A percentile compares a stretch with the other conserved stretches of the same genome.
Conservation (phyloP, 148 eudicot species). For the Drosera capensis region DNA sequence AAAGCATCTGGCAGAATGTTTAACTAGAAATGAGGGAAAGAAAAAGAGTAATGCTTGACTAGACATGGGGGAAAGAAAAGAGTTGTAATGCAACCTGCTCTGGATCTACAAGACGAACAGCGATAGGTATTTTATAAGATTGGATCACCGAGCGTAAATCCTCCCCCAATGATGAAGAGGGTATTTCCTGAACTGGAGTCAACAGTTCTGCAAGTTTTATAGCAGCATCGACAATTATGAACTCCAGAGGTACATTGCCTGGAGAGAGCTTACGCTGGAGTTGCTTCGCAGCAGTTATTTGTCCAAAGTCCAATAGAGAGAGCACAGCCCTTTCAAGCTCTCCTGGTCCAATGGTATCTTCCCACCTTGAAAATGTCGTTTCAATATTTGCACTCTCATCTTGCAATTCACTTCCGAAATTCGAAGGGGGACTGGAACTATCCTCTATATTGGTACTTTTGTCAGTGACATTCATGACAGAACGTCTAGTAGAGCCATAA, state of each 20-base stretch:
- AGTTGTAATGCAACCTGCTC: constrained; percentile 35
- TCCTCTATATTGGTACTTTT: constrained; percentile 43
- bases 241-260: constrained; percentile 47
- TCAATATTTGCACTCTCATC: constrained; percentile 49
- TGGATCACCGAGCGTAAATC: constrained; percentile 50
- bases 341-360: constrained; percentile 79
- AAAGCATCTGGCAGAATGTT: too few species aligned
- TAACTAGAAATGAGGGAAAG: too few species aligned
- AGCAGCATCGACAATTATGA: constrained; percentile 56
- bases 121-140: constrained; percentile 34
- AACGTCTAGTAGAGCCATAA: constrained; percentile 35
- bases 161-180: constrained; percentile 47
- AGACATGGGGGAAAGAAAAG: too few species aligned
- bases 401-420: constrained; percentile 28
- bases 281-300: constrained; percentile 87
- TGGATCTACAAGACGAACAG: constrained; percentile 37
- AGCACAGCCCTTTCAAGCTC: constrained; percentile 93
- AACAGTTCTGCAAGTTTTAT: constrained; percentile 70
- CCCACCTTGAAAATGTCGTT: constrained; percentile 74
- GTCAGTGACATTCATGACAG: constrained; percentile 32
- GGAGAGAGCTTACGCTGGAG: constrained; percentile 84
- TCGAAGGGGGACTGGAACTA: constrained; percentile 13
- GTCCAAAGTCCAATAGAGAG: constrained; percentile 88
- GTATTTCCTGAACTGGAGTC: constrained; percentile 47
- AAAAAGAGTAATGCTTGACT: too few species aligned